These are phyloP conservation scores for Neonectria magnoliae DNA, from an alignment of 2,329 filamentous ascomycete species.

Conservation along the genomic window DNA sequence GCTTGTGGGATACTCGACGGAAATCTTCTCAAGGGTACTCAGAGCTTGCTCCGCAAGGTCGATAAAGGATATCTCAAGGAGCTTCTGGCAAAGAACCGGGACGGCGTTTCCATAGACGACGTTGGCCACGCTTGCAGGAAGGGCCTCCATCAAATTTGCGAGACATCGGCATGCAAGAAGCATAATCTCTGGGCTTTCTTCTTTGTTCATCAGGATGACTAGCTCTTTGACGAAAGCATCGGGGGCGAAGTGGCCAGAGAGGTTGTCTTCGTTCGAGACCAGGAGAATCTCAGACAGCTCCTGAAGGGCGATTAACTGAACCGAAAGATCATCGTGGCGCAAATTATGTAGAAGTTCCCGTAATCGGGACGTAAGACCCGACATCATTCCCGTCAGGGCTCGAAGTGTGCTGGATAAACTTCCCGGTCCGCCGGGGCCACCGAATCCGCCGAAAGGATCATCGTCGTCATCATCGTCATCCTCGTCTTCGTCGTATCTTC, in stretches of 20 bases:
- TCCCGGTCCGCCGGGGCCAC: conserved; percentile 71
- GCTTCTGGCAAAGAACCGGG: conserved; percentile 91
- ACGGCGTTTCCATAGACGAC: conserved; percentile 98
- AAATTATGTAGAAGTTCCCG: conserved; percentile 81
- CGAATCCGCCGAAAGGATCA: conserved; percentile 72
- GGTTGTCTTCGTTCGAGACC: conserved; percentile 95
- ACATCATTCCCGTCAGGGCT: conserved; percentile 91
- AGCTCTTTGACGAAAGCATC: conserved; percentile 96
- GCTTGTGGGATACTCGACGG: conserved; percentile 90
- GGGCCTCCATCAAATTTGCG: conserved; percentile 96
- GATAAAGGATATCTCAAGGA: conserved; percentile 96
- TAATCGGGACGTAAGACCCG: conserved; percentile 81
- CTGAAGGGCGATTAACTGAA: conserved; percentile 91
- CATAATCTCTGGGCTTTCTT: conserved; percentile 97
- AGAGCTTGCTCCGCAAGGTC: conserved; percentile 96
- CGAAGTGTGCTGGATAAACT: conserved; percentile 82
- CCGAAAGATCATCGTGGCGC: conserved; percentile 84
- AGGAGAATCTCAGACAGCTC: conserved; percentile 93
- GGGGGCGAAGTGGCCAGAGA: conserved; percentile 93
- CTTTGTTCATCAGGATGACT: conserved; percentile 90
- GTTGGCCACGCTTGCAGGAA: conserved; percentile 91
- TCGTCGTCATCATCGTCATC: conserved; percentile 72
- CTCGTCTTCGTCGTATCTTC: conserved; percentile 61
- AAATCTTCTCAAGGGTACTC: conserved; percentile 97
- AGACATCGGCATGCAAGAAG: conserved; percentile 93